Percentiles rank a stretch among this genome's conserved stretches.
phyloP scores from a whole-genome alignment of 371 early-diverging fungal species.

The Mucor piriformis region DNA sequence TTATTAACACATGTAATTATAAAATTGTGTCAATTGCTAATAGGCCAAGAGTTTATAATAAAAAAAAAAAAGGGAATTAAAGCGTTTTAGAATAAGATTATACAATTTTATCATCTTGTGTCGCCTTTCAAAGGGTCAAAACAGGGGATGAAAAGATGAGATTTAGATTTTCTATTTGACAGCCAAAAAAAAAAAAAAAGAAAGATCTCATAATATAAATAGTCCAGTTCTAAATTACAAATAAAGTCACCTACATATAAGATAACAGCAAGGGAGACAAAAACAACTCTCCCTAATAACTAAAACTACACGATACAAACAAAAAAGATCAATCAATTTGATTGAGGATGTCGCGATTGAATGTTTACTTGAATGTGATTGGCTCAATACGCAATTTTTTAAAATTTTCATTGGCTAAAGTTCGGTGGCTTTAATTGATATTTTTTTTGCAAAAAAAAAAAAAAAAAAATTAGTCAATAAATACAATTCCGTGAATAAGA shows the following conservation, averaged over 20 bases:
- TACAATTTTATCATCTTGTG: constrained; percentile 8
- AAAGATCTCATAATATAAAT: background rate
- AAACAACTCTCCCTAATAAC: background rate
- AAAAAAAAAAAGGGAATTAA: background rate
- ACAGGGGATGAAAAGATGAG: background rate
- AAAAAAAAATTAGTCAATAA: constrained; percentile 7
- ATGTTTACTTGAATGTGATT: constrained; percentile 10
- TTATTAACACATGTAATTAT: background rate
- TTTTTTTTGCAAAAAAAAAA: constrained; percentile 10
- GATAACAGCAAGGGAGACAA: background rate
- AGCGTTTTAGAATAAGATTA: background rate
- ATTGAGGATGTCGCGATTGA: constrained; percentile 29
- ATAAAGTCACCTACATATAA: background rate
- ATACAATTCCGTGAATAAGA: background rate
- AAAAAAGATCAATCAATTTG: constrained; percentile 23
- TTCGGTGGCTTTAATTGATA: constrained; percentile 20
- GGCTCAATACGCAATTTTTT: constrained; percentile 16
- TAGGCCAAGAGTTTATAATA: constrained; percentile 8
- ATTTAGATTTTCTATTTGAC: constrained; percentile 1
- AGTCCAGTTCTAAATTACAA: background rate
- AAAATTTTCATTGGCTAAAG: constrained; percentile 6
- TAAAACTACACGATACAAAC: background rate
- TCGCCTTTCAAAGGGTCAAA: constrained; percentile 2
- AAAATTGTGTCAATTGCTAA: constrained; percentile 13
- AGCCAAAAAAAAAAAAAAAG: background rate